Conservation (phyloP, 2,329 filamentous ascomycete genomes). For the Elsinoe australis region DNA sequence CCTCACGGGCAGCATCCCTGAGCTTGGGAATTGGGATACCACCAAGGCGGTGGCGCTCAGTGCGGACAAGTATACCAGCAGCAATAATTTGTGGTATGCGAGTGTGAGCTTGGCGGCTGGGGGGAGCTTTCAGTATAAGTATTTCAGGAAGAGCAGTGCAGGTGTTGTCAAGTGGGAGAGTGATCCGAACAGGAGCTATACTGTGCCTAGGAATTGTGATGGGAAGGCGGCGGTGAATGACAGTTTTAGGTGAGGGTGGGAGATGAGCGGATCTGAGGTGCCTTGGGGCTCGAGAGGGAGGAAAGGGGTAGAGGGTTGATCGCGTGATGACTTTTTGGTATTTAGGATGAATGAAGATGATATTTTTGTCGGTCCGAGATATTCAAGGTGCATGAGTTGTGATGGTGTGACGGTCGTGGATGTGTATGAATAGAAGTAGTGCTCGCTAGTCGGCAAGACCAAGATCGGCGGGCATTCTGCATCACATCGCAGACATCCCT, state of each 20-base stretch:
- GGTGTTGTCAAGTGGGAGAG: constrained; percentile 57
- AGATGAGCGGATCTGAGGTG: no score
- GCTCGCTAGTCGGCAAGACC: no score
- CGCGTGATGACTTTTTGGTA: no score
- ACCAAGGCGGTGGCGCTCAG: constrained; percentile 49
- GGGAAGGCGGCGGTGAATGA: constrained; percentile 32
- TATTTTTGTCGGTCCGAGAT: no score
- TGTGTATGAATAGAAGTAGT: no score
- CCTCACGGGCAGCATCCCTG: constrained; percentile 51
- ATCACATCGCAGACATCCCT: no score
- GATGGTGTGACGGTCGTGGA: no score
- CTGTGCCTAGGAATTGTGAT: constrained; percentile 34
- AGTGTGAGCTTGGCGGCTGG: constrained; percentile 51
- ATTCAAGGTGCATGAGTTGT: no score
- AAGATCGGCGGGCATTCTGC: no score
- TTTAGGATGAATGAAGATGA: no score
- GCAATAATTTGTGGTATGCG: constrained; percentile 55
- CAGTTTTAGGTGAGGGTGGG: constrained; percentile 29
- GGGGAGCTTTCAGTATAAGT: constrained; percentile 55
- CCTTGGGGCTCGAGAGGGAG: no score
- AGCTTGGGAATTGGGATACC: constrained; percentile 55
- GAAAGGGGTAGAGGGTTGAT: no score
- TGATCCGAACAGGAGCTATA: constrained; percentile 43
- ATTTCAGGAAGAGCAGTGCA: constrained; percentile 50
- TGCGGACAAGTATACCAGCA: constrained; percentile 51